phyloP scores from a whole-genome alignment of 164 flowering plant species.

The Magnolia kwangsiensis region DNA sequence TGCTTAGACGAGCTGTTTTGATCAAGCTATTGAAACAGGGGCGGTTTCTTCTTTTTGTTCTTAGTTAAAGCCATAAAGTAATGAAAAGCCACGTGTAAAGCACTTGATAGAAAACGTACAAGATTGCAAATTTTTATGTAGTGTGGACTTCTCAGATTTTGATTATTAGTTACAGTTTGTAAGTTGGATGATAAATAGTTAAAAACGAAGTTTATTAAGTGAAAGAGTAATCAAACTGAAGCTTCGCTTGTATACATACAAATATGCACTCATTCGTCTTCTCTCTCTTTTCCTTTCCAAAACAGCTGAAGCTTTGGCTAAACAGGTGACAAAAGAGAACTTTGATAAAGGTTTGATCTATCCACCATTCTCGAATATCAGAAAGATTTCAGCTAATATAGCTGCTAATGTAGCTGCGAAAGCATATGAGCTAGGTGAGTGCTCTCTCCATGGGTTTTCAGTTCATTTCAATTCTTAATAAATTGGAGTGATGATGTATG shows the following conservation, averaged over 20 bases:
- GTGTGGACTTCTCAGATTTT: too few species aligned
- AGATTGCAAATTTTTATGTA: too few species aligned
- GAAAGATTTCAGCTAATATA: slow-evolving; percentile 88
- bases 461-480: background rate
- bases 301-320: slow-evolving; percentile 87
- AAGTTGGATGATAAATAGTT: background rate
- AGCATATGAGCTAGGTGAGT: slow-evolving; percentile 90
- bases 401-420: slow-evolving; percentile 94
- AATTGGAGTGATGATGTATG: background rate
- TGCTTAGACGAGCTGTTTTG: too few species aligned
- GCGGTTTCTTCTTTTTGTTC: too few species aligned
- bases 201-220: background rate
- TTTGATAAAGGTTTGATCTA: slow-evolving; percentile 68
- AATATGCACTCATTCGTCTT: background rate
- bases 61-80: too few species aligned
- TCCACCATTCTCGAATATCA: slow-evolving; percentile 74
- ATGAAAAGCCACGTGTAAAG: too few species aligned
- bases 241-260: background rate
- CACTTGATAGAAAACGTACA: too few species aligned
- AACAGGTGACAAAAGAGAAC: slow-evolving; percentile 67
- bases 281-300: background rate
- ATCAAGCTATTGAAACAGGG: too few species aligned
- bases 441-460: background rate
- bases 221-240: background rate
- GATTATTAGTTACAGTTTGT: background rate